Conservation (phyloP, 2,329 filamentous ascomycete genomes). For the Trichoderma arundinaceum region DNA sequence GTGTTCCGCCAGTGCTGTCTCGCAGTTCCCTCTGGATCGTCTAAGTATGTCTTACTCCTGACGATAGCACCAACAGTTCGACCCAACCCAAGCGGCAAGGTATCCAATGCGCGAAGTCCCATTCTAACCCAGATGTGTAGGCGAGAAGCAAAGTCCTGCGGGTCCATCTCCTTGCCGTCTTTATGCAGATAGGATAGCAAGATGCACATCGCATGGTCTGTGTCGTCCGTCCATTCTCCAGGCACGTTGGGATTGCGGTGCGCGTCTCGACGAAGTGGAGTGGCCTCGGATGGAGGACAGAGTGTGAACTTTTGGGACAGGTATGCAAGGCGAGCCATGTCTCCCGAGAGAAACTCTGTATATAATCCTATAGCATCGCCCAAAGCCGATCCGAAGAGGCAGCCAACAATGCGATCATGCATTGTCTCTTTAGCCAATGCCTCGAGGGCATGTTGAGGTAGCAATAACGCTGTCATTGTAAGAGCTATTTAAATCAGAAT, state of each 20-base stretch:
- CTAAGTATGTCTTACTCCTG: slow-evolving; percentile 45
- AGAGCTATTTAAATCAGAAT: too few species aligned
- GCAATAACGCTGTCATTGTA: slow-evolving; percentile 6
- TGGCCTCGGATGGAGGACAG: slow-evolving; percentile 43
- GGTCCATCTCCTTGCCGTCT: slow-evolving; percentile 46
- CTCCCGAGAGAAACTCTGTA: slow-evolving; percentile 56
- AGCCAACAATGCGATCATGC: slow-evolving; percentile 51
- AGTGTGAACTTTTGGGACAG: slow-evolving; percentile 49
- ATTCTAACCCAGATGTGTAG: slow-evolving; percentile 54
- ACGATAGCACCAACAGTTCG: slow-evolving; percentile 54
- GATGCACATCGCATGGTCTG: slow-evolving; percentile 58
- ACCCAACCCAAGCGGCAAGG: slow-evolving; percentile 56
- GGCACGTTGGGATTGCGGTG: slow-evolving; percentile 51
- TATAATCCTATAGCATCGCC: slow-evolving; percentile 61
- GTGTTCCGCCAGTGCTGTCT: slow-evolving; percentile 50
- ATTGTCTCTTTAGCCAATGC: slow-evolving; percentile 36
- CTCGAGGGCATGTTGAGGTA: slow-evolving; percentile 34
- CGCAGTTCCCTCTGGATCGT: slow-evolving; percentile 49
- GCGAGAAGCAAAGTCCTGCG: slow-evolving; percentile 51
- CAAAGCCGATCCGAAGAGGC: slow-evolving; percentile 57
- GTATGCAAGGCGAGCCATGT: slow-evolving; percentile 46
- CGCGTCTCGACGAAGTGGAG: slow-evolving; percentile 50
- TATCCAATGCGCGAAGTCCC: slow-evolving; percentile 54
- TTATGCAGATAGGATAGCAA: slow-evolving; percentile 55
- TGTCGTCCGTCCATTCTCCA: slow-evolving; percentile 61